Base-by-base conservation (phyloP, 768 basidiomycete species). In the Pulveroboletus sp. region DNA sequence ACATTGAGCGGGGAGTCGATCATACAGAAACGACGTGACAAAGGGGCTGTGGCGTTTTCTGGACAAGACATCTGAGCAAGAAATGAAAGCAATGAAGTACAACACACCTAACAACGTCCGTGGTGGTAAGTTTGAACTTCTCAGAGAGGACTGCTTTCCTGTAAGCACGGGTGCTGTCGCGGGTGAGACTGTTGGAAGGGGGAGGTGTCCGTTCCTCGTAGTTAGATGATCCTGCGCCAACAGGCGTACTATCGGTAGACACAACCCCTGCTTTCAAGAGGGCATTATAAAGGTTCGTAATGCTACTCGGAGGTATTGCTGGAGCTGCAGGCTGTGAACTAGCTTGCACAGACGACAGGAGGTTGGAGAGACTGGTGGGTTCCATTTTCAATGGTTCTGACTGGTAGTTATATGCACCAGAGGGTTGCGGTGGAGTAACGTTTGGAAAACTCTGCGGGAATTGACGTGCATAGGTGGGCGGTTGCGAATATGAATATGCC, bases 221-320 rank as follows among this genome's bases (percentile, higher is more conserved):
- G 32, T 27, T 55, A 41, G 32, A 58, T 1, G 73, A 64, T 47
- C 76, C 75, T 20, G 78, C 75, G 31, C 78, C 77, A 23, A 69
- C 61, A 6, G 84, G 76, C 17, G 81, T 80, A 32, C 71, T 73
- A 37, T 71, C 75, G 34, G 75, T 70, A 21, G 82, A 74, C 20
- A 90, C 80, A 9, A 90, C 78, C 48, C 90, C 90, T n/a, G 90
- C 85, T 67, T 85, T 89, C 45, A 90, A 63, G 21, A 93, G 75
- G 3, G 84, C 81, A 36, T 80, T 81, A 50, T 84, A 76, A 31
- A 90, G 71, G 60, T 75, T 78, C 27, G 78, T 63, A 49, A 88
- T 80, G 57, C 76, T 75, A 56, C 43, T 61, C 2, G 63, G 45
- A 19, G 68, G 55, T 4, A 57, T 27, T 4, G 61, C 43, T 2